These are phyloP conservation scores for Intubia oerlemansii DNA, from an alignment of 2,329 filamentous ascomycete species.

Conservation along the genomic window DNA sequence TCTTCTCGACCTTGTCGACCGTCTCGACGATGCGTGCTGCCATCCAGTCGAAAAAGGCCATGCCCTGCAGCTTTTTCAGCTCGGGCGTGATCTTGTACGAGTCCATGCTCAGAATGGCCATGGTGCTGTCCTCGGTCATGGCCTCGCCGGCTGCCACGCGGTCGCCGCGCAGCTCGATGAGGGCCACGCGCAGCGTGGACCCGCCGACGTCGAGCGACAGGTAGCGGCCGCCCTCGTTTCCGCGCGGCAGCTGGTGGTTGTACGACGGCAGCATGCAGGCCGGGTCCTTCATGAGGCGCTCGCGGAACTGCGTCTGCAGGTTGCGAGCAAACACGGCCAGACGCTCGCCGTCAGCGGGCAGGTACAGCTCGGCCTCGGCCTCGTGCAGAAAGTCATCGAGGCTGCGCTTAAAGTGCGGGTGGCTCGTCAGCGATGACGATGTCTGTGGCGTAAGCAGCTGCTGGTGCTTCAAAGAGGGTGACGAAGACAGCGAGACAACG, in stretches of 20 bases:
- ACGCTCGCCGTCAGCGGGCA: slow-evolving; percentile 22
- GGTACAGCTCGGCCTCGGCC: slow-evolving; percentile 29
- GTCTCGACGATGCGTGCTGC: slow-evolving; percentile 36
- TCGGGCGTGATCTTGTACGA: slow-evolving; percentile 33
- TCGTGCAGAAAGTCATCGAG: slow-evolving; percentile 37
- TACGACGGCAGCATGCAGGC: slow-evolving; percentile 46
- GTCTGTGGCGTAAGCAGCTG: no score
- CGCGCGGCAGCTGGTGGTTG: slow-evolving; percentile 40
- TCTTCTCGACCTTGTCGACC: slow-evolving; percentile 20
- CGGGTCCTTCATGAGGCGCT: slow-evolving; percentile 27
- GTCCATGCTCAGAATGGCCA: slow-evolving; percentile 28
- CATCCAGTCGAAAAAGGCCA: slow-evolving; percentile 48
- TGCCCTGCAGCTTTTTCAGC: slow-evolving; percentile 34
- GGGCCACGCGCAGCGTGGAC: slow-evolving; percentile 41
- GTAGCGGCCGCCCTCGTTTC: slow-evolving; percentile 34
- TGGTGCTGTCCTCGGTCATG: slow-evolving; percentile 1
- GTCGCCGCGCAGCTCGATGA: slow-evolving; percentile 34
- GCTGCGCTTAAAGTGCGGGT: no score
- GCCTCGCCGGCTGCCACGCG: neutral
- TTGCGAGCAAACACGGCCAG: slow-evolving; percentile 24
- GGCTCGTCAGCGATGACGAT: no score
- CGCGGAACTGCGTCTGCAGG: slow-evolving; percentile 32
- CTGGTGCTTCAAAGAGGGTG: slow-evolving; percentile 1
- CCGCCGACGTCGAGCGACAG: slow-evolving; percentile 48
- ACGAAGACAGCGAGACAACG: no score